Conservation (phyloP, 1,139 yeast species). For the Schwanniomyces etchellsii region DNA sequence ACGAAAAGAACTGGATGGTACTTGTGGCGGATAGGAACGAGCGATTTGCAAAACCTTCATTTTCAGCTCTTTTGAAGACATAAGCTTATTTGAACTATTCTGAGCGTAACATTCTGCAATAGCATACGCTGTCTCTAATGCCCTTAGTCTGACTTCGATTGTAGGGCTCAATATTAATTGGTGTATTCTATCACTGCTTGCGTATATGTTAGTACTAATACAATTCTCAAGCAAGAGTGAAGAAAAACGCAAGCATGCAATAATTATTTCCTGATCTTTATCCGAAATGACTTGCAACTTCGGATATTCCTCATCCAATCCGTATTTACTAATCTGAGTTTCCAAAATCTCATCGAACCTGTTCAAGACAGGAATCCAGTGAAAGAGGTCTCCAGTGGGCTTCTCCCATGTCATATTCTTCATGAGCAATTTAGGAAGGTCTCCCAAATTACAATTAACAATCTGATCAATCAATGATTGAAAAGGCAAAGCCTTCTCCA, state of each 20-base stretch:
- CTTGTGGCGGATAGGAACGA: slow-evolving; percentile 46
- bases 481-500: slow-evolving; percentile 32
- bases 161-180: slow-evolving; percentile 57
- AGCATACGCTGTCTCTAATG: slow-evolving; percentile 58
- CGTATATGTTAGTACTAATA: slow-evolving; percentile 60
- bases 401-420: slow-evolving; percentile 49
- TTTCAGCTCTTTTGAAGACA: slow-evolving; percentile 39
- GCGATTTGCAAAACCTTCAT: slow-evolving; percentile 48
- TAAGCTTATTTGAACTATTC: slow-evolving; percentile 34
- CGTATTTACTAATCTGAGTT: slow-evolving; percentile 46
- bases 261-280: slow-evolving; percentile 42
- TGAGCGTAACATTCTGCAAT: slow-evolving; percentile 54
- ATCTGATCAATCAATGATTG: slow-evolving; percentile 32
- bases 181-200: slow-evolving; percentile 59
- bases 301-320: slow-evolving; percentile 42
- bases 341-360: slow-evolving; percentile 68
- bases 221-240: slow-evolving; percentile 64
- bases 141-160: slow-evolving; percentile 53
- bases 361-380: slow-evolving; percentile 75
- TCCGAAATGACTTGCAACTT: slow-evolving; percentile 39
- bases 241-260: slow-evolving; percentile 57
- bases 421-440: slow-evolving; percentile 26
- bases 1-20: slow-evolving; percentile 34
- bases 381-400: slow-evolving; percentile 67
- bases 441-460: slow-evolving; percentile 20